phyloP scores from a whole-genome alignment of 2,329 filamentous ascomycete genomes.

The Cladosporium velox region DNA sequence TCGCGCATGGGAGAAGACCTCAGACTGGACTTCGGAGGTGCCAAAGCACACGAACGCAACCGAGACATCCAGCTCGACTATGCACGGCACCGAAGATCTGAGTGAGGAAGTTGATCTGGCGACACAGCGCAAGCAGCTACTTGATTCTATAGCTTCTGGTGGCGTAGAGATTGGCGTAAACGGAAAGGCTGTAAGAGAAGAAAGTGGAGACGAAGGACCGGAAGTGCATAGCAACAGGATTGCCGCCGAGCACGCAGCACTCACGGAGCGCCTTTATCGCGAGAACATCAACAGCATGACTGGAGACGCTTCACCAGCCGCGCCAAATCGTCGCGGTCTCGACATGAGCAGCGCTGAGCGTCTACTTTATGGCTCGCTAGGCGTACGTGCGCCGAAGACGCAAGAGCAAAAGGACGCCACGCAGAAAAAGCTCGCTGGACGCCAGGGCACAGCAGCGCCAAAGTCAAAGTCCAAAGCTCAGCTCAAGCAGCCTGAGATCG shows the following conservation, averaged over 20 bases:
- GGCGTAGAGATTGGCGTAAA: conserved; percentile 50
- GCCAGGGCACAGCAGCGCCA: conserved; percentile 15
- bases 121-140: conserved; percentile 43
- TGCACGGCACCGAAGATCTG: conserved; percentile 24
- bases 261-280: neutral
- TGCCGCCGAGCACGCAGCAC: conserved; percentile 6
- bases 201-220: conserved; percentile 28
- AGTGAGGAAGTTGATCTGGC: conserved; percentile 27
- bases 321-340: conserved; percentile 39
- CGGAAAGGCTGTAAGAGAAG: conserved; percentile 6
- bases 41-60: conserved; percentile 2
- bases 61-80: conserved; percentile 19
- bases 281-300: conserved; percentile 5
- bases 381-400: conserved; percentile 66
- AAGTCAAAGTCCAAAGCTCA: conserved; percentile 1
- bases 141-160: conserved; percentile 54
- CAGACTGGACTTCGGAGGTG: conserved; percentile 31
- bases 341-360: conserved; percentile 66
- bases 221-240: conserved; percentile 25
- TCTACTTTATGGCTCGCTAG: conserved; percentile 71
- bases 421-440: conserved; percentile 53
- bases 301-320: neutral
- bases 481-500: conserved; percentile 25
- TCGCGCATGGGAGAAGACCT: conserved; percentile 26
- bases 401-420: conserved; percentile 68